Percentiles rank a stretch among this genome's conserved stretches.
Conservation (phyloP, 1,284 basidiomycete genomes). For the Rhodotorula sp. region DNA sequence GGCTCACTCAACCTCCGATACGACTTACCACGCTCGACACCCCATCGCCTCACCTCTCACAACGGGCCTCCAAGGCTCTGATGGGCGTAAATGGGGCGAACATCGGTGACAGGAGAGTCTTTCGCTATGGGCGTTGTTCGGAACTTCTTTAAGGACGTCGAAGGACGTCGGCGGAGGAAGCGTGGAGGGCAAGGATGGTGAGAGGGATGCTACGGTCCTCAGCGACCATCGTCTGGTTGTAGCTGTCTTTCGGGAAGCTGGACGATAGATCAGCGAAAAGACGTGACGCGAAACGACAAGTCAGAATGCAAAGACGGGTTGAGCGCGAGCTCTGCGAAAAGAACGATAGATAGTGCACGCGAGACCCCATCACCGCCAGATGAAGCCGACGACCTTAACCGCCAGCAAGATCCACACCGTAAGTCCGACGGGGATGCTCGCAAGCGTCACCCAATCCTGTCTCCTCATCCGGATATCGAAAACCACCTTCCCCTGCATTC, state of each 20-base stretch:
- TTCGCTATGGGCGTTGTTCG: conserved; percentile 39
- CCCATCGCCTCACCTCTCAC: not conserved
- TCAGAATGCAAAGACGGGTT: not conserved
- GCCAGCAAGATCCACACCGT: not conserved
- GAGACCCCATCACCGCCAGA: no score
- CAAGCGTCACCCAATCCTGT: conserved; percentile 1
- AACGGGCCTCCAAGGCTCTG: not conserved
- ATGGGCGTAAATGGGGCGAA: conserved; percentile 20
- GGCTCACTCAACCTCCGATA: conserved; percentile 38
- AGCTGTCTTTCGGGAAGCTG: conserved; percentile 2
- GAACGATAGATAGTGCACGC: not conserved
- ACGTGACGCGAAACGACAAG: no score
- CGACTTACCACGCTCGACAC: conserved; percentile 11
- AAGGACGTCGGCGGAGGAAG: conserved; percentile 9
- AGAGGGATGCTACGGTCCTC: conserved; percentile 19
- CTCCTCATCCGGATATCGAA: conserved; percentile 1
- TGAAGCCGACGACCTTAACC: no score
- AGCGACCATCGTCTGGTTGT: conserved; percentile 40
- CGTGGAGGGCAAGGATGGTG: conserved; percentile 7
- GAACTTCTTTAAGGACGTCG: conserved; percentile 38
- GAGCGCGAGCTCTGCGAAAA: not conserved
- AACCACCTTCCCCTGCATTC: not conserved
- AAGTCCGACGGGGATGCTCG: not conserved
- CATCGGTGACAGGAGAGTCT: conserved; percentile 26
- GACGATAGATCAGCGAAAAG: no score